Base-by-base conservation (phyloP, 352 stramenopile genomes). In the Phytophthora hybrid region DNA sequence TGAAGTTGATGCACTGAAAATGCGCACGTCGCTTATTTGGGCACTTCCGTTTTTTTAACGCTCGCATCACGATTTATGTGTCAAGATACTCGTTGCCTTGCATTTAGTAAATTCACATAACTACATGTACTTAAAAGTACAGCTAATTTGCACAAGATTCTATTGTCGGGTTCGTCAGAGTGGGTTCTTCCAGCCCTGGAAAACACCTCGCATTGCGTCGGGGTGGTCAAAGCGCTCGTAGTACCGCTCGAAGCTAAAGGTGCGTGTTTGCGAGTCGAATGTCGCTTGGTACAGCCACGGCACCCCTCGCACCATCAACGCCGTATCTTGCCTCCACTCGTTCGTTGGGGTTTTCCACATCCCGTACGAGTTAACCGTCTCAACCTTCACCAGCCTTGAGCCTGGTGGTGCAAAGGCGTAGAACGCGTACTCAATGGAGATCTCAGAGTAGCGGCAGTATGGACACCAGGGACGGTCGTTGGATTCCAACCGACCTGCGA, bases 401-500 rank as follows among this genome's bases (percentile, higher is more conserved):
- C 78, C 73, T 44, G 78, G 53, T 5, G 88, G 85, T 13, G 88
- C 88, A 18, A 87, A 87, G 31, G 84, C 80, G 46, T 92, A 88
- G 74, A 88, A 95, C 29, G 90, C 90, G 69, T 94, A 88, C 51
- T 88, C 84, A 53, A 94, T 77, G 0, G 87, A 84, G 5, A 92
- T 63, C 34, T 94, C 80, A 16, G 86, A 84, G 47, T 84, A 84
- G 39, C 91, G 87, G 59, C 87, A 95, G 67, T 90, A 94, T 41
- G 82, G 86, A 72, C 88, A 95, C 88, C 88, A 95, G 5, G 83
- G 77, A 1, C 88, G 87, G n/a, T 88, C 79, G 53, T 93, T 95
- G 59, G 83, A 81, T 51, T 66, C 55, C 37, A 93, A 65, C 16
- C 80, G 69, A 9, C 85, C 88, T 34, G 88, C 90, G 18, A 93